A percentile compares a stretch with the other conserved stretches of the same genome.
Evolutionary conservation across 2,329 filamentous ascomycete species (phyloP).

Genomic region (Cercospora zeae-maydis): DNA sequence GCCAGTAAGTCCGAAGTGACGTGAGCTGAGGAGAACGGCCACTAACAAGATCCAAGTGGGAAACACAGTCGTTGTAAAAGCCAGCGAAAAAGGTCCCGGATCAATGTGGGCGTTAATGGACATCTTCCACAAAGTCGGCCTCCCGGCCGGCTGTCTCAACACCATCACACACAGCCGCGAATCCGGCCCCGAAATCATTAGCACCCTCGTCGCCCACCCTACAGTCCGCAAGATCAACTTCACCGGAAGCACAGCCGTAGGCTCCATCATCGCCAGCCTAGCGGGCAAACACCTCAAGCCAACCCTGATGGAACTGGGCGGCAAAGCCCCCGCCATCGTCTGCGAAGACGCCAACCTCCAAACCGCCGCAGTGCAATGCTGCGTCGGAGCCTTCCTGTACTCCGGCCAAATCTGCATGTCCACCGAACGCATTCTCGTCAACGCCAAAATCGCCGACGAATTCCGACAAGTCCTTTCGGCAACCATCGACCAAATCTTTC

Average conservation of each 20-base stretch:
- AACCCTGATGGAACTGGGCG: conserved; percentile 73
- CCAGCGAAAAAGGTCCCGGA: conserved; percentile 62
- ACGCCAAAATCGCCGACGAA: conserved; percentile 53
- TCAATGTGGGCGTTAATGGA: conserved; percentile 56
- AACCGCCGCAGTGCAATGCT: conserved; percentile 64
- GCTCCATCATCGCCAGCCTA: conserved; percentile 63
- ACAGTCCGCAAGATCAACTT: conserved; percentile 71
- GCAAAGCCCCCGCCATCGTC: conserved; percentile 74
- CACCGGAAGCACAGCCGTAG: conserved; percentile 68
- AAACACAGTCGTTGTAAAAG: conserved; percentile 70
- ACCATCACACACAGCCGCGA: conserved; percentile 58
- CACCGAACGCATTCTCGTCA: conserved; percentile 4
- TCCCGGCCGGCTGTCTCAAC: conserved; percentile 70
- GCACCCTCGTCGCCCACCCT: conserved; percentile 61
- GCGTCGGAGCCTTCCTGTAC: conserved; percentile 66
- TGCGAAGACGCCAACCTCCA: conserved; percentile 73
- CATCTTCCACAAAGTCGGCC: conserved; percentile 66
- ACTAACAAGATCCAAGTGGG: conserved; percentile 46
- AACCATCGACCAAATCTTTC: conserved; percentile 46
- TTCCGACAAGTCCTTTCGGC: conserved; percentile 52
- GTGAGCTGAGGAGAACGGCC: neutral
- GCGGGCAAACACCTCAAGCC: conserved; percentile 74
- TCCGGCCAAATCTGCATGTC: conserved; percentile 69
- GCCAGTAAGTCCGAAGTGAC: conserved; percentile 32
- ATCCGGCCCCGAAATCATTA: conserved; percentile 64